Evolutionary conservation across 768 basidiomycete species (phyloP), one percentile per base, ranked within the genome.

Genomic region (Naganishia onofrii): DNA sequence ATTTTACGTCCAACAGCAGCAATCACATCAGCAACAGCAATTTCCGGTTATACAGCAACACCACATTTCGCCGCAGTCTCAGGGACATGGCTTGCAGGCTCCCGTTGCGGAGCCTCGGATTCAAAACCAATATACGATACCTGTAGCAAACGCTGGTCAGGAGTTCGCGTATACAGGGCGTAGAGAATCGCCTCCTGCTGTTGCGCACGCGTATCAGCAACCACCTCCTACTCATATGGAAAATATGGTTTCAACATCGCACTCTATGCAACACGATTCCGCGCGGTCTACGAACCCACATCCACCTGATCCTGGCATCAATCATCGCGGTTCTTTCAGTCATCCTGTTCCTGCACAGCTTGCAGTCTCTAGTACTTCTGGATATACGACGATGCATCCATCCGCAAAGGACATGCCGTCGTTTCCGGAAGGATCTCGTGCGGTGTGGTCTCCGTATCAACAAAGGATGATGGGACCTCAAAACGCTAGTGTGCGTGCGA

Each of bases 291-390:
- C n/a, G 7, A 51, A 51, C 23, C 48, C 48, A 26, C 48, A 51
- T 26, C 48, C 48, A 26, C 48, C 48, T 51, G 48, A 51, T 23
- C 48, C 48, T n/a, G 48, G 48, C 48, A 51, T 51, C 48, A 51
- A 51, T 51, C 7, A 51, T 51, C 7, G 21, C 48, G 48, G 48
- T 51, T n/a, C 48, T 51, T 51, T 51, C 42, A 15, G 42, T 42
- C 42, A 7, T n/a, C n/a, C 48, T 17, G 48, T 51, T 12, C 12
- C 4, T 23, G 1, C 7, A 51, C 23, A 23, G 2, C 21, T 51
- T 51, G 21, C 21, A 51, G 23, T 51, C 1, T n/a, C 48, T 23
- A 26, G 48, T 23, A 13, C 2, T 51, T 21, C n/a, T n/a, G 48
- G 7, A 8, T 51, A 51, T 51, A 51, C 48, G 48, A 21, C 48